phyloP scores from a whole-genome alignment of 2,329 filamentous ascomycete genomes.

The Penicillium nordicum region DNA sequence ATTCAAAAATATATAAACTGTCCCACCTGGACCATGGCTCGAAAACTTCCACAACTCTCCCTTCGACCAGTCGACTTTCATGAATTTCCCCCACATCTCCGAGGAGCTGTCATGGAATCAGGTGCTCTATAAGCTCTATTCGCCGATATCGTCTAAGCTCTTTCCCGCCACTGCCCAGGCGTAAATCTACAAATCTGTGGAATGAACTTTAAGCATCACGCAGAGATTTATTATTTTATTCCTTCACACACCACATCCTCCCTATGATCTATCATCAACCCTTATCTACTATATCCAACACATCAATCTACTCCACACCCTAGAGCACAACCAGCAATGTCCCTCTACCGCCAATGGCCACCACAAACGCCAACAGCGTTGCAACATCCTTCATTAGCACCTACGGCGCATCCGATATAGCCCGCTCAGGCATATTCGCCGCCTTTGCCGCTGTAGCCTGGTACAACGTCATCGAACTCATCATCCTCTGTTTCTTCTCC shows the following conservation, averaged over 20 bases:
- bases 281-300: no score
- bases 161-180: neutral
- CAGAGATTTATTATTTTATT: neutral
- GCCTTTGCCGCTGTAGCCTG: constrained; percentile 22
- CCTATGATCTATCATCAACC: neutral
- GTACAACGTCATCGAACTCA: constrained; percentile 26
- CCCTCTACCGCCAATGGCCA: constrained; percentile 15
- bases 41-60: neutral
- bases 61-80: neutral
- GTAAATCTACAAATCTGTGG: neutral
- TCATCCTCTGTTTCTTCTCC: constrained; percentile 43
- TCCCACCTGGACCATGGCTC: neutral
- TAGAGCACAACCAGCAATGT: constrained; percentile 13
- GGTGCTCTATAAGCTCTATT: neutral
- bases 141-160: neutral
- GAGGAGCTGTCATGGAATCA: constrained; percentile 9
- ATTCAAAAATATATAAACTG: no score
- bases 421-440: constrained; percentile 16
- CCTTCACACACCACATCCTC: neutral
- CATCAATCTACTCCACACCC: neutral
- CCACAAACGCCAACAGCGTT: neutral
- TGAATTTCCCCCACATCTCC: neutral
- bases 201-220: neutral
- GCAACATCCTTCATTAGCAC: constrained; percentile 7
- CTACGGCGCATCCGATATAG: neutral